These are phyloP conservation scores for Populus deltoides DNA, from an alignment of 345 rosid genomes.

Conservation along the genomic window DNA sequence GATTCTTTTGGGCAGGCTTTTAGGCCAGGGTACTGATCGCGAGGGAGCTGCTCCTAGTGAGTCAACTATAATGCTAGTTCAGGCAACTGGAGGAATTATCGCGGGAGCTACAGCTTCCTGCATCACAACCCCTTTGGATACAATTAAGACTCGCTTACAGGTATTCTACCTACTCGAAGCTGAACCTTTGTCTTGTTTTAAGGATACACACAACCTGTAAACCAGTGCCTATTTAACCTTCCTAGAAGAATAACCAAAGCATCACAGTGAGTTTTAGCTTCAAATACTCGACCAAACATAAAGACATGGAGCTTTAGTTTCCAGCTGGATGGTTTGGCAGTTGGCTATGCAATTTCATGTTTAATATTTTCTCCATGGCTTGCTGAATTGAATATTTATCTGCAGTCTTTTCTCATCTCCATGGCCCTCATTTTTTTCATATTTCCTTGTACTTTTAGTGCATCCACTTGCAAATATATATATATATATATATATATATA, in stretches of 20 bases:
- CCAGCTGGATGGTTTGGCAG: neutral
- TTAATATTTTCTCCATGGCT: neutral
- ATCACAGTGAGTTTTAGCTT: neutral
- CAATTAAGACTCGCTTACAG: constrained; percentile 94
- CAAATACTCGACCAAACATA: neutral
- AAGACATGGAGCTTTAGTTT: neutral
- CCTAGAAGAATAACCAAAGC: neutral
- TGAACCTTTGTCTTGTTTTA: neutral
- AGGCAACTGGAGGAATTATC: constrained; percentile 86
- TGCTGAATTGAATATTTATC: neutral
- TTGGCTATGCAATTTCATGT: neutral
- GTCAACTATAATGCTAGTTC: constrained; percentile 62
- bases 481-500: no score
- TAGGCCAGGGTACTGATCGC: constrained; percentile 56
- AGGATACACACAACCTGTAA: neutral
- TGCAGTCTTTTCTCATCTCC: neutral
- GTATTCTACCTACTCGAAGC: constrained; percentile 37
- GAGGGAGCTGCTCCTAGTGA: constrained; percentile 47
- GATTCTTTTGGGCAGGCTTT: constrained; percentile 46
- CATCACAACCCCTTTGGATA: constrained; percentile 92
- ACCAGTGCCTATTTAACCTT: neutral
- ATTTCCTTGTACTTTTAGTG: neutral
- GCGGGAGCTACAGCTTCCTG: constrained; percentile 96
- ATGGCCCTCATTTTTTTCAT: neutral
- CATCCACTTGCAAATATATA: neutral